Base-by-base conservation (phyloP, 352 stramenopile genomes). In the Phytophthora pistaciae region DNA sequence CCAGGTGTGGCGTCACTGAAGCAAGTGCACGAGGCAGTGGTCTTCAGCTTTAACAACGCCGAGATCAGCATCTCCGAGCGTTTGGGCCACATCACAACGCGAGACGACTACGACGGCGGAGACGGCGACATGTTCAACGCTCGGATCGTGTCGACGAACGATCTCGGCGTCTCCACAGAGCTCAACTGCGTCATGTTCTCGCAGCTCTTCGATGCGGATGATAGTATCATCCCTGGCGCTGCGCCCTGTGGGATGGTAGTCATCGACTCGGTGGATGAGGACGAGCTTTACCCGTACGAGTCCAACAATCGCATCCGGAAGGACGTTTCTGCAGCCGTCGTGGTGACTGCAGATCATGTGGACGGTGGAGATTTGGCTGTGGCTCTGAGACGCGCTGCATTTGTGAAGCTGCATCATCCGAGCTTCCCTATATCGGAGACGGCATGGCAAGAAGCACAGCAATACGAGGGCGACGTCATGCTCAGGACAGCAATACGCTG, bases 11-110 rank as follows among this genome's bases (percentile, higher is more conserved):
- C 36, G 25, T 75, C 69, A 3, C 3, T 80, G 14, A 18, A 63
- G 21, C 66, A 75, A 54, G 70, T 81, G 8, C 75, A 53, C 36
- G 53, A 78, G 10, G 74, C 74, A 27, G 42, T 81, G n/a, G 7
- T 66, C 13, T 73, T 66, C 65, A 70, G 54, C 49, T 1, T 78
- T 44, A 55, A 66, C 23, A 76, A 78, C 49, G 65, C 66, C 13
- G 74, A 81, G 59, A 81, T 81, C 60, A 75, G 27, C 29, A 76
- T 81, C 16, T 81, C 70, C 3, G 74, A 81, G 58, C 48, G 61
- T 18, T 61, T 72, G 13, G 77, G 77, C 6, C 68, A 78, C 46
- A 20, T 79, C 40, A 69, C 72, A 9, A n/a, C 66, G 16, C 57
- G 74, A 31, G 70, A 82, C 9, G 67, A 73, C 60, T 70, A 77